Evolutionary conservation across 371 early-diverging fungal species (phyloP).

Genomic region (Batkoa obscura): DNA sequence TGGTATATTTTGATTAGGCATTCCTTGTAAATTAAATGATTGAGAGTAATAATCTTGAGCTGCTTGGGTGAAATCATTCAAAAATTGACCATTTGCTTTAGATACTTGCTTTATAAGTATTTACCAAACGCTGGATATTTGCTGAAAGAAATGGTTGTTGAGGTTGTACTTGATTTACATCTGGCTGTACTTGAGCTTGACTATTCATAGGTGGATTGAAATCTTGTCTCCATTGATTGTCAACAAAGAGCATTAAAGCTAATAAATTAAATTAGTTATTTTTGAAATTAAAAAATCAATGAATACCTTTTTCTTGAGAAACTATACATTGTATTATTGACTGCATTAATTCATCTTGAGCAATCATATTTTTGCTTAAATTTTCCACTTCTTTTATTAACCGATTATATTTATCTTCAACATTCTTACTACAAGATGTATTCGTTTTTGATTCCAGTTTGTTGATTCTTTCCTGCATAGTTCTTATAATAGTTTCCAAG

Average conservation of each 20-base stretch:
- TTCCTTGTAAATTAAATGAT: no score
- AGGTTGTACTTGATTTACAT: not conserved
- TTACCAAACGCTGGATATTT: not conserved
- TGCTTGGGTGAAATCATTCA: constrained; percentile 10
- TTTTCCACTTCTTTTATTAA: constrained; percentile 32
- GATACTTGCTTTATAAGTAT: constrained; percentile 7
- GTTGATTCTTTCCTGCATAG: no score
- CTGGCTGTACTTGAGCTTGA: not conserved
- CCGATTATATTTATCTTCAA: constrained; percentile 23
- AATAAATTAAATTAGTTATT: not conserved
- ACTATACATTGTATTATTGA: constrained; percentile 32
- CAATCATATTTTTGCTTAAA: constrained; percentile 30
- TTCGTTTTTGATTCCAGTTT: no score
- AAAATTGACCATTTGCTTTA: constrained; percentile 3
- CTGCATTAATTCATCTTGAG: constrained; percentile 41
- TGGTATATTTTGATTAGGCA: no score
- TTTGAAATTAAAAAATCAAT: not conserved
- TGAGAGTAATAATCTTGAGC: constrained; percentile 8
- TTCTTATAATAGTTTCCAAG: not conserved
- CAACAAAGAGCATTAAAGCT: not conserved
- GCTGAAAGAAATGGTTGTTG: not conserved
- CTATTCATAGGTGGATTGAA: not conserved
- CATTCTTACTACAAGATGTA: not conserved
- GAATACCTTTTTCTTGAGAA: constrained; percentile 13
- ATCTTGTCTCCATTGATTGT: not conserved